Evolutionary conservation across 805 yeast species (phyloP), one percentile per base, ranked within the genome.

Genomic region (Pichia californica): DNA sequence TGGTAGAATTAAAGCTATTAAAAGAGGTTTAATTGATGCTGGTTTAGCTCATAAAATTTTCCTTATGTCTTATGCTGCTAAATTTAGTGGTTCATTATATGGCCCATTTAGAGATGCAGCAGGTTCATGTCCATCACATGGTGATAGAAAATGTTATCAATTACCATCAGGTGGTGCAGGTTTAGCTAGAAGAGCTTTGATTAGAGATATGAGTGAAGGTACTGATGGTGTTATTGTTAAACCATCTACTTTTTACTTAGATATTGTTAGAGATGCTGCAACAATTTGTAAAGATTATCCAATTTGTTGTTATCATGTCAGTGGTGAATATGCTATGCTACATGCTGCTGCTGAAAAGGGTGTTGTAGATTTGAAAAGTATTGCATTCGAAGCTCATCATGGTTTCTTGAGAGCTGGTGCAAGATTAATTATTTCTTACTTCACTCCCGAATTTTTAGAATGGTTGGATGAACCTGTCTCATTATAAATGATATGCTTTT

Each of bases 81-180:
- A 93, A 62, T 93, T 93, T 61, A 73, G 86, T 47, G 97, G 98
- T 29, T 77, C 79, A 50, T 69, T 93, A 38, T 93, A 93, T 61
- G 99, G 99, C 1, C 99, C 99, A 5, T 93, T 93, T 72, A 76
- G 99, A 62, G 99, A 93, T 55, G 97, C 97, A 36, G 99, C 98
- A 3, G 93, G 94, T 30, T 83, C 95, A 41, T 72, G 81, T 4
- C 98, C 99, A 9, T 74, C 86, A 18, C 73, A 77, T 47, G 99
- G 99, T 43, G 97, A 93, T 64, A 78, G 99, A 61, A 85, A 81
- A 61, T 77, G 87, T 51, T 93, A 93, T 64, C 99, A 93, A 68
- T 73, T 93, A 47, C 99, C 99, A 9, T 75, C 89, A 4, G 94
- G 88, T 16, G 96, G 95, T 21, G 76, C 85, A 38, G 99, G 99